These are phyloP conservation scores for Wolfiporia cocos DNA, from an alignment of 1,284 basidiomycete genomes.

Conservation along the genomic window DNA sequence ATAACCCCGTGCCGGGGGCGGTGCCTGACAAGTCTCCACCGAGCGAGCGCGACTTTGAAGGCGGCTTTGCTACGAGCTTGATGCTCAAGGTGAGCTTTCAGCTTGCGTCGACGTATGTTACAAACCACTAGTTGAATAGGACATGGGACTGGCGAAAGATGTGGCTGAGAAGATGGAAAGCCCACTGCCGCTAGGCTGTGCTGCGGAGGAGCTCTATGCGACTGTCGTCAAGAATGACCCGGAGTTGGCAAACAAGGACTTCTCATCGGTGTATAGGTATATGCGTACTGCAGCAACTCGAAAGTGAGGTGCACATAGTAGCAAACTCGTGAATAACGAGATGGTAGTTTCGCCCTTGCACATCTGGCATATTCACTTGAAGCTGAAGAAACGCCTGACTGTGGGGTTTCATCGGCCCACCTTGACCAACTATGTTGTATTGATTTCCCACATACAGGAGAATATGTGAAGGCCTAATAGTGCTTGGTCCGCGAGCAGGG, in stretches of 20 bases:
- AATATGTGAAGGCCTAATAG: too few relatives aligned
- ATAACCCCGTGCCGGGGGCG: conserved; percentile 82
- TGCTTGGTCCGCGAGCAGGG: too few relatives aligned
- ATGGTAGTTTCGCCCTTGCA: too few relatives aligned
- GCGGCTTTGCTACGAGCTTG: conserved; percentile 76
- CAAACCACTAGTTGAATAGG: conserved; percentile 37
- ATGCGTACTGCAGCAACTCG: conserved; percentile 27
- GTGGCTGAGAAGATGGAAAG: conserved; percentile 46
- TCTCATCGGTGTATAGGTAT: conserved; percentile 74
- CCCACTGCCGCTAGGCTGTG: conserved; percentile 59
- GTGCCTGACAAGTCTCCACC: conserved; percentile 71
- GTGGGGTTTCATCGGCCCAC: too few relatives aligned
- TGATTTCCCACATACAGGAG: too few relatives aligned
- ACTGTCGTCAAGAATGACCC: conserved; percentile 47
- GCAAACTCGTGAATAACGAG: too few relatives aligned
- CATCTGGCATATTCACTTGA: too few relatives aligned
- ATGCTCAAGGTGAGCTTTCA: conserved; percentile 67
- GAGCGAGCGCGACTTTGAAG: conserved; percentile 79
- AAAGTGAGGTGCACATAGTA: conserved; percentile 6
- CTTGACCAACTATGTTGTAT: too few relatives aligned
- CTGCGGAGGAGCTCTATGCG: conserved; percentile 55
- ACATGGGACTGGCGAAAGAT: conserved; percentile 72
- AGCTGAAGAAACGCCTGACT: too few relatives aligned
- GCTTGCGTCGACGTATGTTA: conserved; percentile 1
- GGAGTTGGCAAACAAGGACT: conserved; percentile 65